Evolutionary conservation across 192 early-diverging fungal genomes (phyloP), one percentile per base, ranked within the genome.

Genomic region (Entomortierella chlamydospora): DNA sequence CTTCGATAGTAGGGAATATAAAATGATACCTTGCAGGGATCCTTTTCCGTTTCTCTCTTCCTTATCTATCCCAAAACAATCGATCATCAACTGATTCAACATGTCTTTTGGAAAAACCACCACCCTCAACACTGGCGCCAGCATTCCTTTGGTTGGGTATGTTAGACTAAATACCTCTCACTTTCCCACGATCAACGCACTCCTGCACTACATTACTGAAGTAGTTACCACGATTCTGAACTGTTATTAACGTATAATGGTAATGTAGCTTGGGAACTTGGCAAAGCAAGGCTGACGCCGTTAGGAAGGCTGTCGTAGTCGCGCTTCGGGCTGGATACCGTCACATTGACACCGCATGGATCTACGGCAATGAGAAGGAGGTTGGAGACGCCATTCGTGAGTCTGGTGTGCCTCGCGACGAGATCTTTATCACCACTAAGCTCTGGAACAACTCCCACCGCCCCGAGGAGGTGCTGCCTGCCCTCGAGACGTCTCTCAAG

Each of bases 371-470:
- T 82, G 93, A 97, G 81, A 70, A 66, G 28, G 93, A 95, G 54
- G 86, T 96, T 55, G 95, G 95, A 34, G 67, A 86, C 53, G 94
- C 87, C 4, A 87, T 95, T n/a, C 83, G 84, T 51, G 84, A 92
- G 30, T 71, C 73, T 22, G 70, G 57, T 28, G 82, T 93, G 10
- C 86, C 87, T n/a, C 91, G 95, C 56, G 81, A 90, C 59, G 81
- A 95, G 18, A 71, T 96, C 47, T 97, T 94, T 69, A 83, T 94
- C 29, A 93, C 92, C 3, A 93, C 92, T 82, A 94, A 94, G 83
- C 71, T 86, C 47, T 88, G 84, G 84, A 87, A 88, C 68, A 87
- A 71, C 57, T 71, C 62, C 33, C 85, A 86, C 55, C 85, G 86
- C 0, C 85, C 89, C 13, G 83, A 91, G 60, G 78, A 90, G 34